A percentile compares a stretch with the other conserved stretches of the same genome.
phyloP scores from a whole-genome alignment of 2,329 filamentous ascomycete species.

The Lasiodiplodia sp. region DNA sequence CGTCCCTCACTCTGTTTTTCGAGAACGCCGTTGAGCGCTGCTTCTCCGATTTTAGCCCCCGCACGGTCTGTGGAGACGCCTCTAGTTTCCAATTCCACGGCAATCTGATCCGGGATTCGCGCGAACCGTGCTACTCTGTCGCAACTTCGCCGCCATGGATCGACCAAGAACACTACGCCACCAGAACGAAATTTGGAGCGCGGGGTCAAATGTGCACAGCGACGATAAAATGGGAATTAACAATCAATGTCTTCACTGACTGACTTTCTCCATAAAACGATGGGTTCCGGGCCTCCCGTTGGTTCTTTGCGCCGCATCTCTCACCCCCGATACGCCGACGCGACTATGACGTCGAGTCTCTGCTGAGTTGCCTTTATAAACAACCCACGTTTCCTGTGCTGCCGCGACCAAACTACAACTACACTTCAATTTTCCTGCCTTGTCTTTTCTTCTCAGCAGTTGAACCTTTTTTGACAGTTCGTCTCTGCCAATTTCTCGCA shows the following conservation, averaged over 20 bases:
- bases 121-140: background rate
- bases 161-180: background rate
- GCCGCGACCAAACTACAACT: background rate
- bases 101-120: background rate
- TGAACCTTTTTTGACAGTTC: conserved; percentile 9
- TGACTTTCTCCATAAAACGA: conserved; percentile 15
- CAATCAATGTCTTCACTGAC: background rate
- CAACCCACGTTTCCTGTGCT: background rate
- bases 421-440: conserved; percentile 29
- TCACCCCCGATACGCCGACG: conserved; percentile 23
- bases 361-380: conserved; percentile 7
- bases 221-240: background rate
- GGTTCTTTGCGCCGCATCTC: background rate
- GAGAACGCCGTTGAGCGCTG: background rate
- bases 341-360: conserved; percentile 30
- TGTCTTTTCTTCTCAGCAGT: background rate
- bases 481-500: conserved; percentile 17
- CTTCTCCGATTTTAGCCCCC: background rate
- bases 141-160: background rate
- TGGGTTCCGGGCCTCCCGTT: background rate
- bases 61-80: background rate
- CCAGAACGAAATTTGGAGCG: background rate
- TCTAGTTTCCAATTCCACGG: background rate
- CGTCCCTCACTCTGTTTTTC: background rate
- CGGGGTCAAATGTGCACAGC: background rate